A percentile compares a stretch with the other conserved stretches of the same genome.
Evolutionary conservation across 352 stramenopile genomes (phyloP).

Genomic region (Pythium brassicae): DNA sequence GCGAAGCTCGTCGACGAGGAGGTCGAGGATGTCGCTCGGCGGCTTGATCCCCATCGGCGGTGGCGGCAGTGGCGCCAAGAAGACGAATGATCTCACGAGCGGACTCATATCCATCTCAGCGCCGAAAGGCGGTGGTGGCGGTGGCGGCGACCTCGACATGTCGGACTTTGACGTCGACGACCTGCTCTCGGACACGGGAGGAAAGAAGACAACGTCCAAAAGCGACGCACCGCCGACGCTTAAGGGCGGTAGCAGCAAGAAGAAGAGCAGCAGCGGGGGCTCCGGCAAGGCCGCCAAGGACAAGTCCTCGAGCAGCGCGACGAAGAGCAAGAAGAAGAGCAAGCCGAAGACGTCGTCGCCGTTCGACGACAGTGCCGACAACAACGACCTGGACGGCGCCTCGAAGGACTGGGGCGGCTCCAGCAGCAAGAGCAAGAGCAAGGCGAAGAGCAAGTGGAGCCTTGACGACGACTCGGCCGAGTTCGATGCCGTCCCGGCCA

Average conservation of each 20-base stretch:
- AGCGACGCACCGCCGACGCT: constrained; percentile 19
- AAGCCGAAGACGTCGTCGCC: constrained; percentile 22
- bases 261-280: no score
- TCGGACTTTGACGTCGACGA: constrained; percentile 36
- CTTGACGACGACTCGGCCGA: constrained; percentile 18
- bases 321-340: constrained; percentile 24
- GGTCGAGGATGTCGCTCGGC: constrained; percentile 36
- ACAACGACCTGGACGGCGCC: constrained; percentile 13
- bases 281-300: constrained; percentile 10
- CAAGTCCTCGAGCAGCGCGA: constrained; percentile 22
- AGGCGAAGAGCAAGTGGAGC: constrained; percentile 19
- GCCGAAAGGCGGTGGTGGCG: constrained; percentile 4
- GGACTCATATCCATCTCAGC: constrained; percentile 53
- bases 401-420: constrained; percentile 13
- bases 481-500: constrained; percentile 14
- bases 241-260: constrained; percentile 21
- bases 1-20: background rate
- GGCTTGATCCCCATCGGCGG: constrained; percentile 50
- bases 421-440: constrained; percentile 21
- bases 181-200: constrained; percentile 35
- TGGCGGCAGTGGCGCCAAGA: constrained; percentile 17
- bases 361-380: constrained; percentile 26
- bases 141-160: constrained; percentile 15
- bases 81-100: constrained; percentile 41
- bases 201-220: constrained; percentile 16